Percentiles rank a stretch among this genome's conserved stretches.
Conservation (phyloP, 495 filamentous ascomycete genomes). For the Annulohypoxylon nitens region DNA sequence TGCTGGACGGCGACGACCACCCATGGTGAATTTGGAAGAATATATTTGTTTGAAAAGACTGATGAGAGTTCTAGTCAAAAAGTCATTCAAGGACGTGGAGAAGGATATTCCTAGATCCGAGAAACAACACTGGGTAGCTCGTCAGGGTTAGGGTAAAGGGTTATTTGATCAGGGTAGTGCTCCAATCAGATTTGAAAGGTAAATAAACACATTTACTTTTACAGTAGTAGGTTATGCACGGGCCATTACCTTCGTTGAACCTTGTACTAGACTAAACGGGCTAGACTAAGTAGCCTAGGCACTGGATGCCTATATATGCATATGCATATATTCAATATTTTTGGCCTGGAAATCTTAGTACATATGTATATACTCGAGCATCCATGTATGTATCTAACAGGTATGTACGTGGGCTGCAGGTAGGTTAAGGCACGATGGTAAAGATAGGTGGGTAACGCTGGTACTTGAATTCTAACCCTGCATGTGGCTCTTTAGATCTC, state of each 20-base stretch:
- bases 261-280: too few species aligned
- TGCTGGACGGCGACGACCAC: slow-evolving; percentile 40
- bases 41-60: not conserved
- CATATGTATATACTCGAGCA: not conserved
- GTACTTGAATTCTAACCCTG: not conserved
- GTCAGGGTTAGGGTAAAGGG: slow-evolving; percentile 36
- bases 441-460: not conserved
- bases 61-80: not conserved
- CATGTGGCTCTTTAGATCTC: not conserved
- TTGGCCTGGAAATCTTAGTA: too few species aligned
- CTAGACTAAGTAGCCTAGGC: too few species aligned
- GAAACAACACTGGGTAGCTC: not conserved
- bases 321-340: too few species aligned
- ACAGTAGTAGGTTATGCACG: not conserved
- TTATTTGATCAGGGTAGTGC: slow-evolving; percentile 25
- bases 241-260: not conserved
- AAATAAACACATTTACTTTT: slow-evolving; percentile 10
- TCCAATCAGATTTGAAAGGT: slow-evolving; percentile 14
- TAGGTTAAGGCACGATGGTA: too few species aligned
- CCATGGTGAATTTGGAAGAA: slow-evolving; percentile 26
- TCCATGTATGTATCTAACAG: not conserved
- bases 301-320: too few species aligned
- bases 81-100: not conserved
- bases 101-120: not conserved
- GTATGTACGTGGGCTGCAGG: not conserved